Evolutionary conservation across 441 rosid genomes (phyloP).

Genomic region (Populus hybrid): DNA sequence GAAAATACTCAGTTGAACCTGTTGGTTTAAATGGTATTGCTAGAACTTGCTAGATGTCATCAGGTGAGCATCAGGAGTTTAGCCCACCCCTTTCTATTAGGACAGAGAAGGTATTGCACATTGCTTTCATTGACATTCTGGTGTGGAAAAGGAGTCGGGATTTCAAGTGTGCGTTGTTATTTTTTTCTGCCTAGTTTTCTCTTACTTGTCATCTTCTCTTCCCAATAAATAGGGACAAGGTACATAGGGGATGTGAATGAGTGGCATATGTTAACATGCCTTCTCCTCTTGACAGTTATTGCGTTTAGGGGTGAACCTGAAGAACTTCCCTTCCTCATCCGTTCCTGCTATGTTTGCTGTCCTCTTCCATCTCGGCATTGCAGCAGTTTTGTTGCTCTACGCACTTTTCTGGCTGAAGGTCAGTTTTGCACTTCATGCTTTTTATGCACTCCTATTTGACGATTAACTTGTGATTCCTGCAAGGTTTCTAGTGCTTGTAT

Average conservation of each 20-base stretch:
- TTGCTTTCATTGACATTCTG: background rate
- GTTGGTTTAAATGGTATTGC: background rate
- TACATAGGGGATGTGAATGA: background rate
- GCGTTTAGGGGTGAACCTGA: slow-evolving; percentile 70
- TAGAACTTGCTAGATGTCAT: background rate
- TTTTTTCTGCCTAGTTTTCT: background rate
- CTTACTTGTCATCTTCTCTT: background rate
- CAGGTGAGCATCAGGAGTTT: background rate
- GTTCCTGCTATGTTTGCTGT: slow-evolving; percentile 57
- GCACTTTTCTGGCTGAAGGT: slow-evolving; percentile 96
- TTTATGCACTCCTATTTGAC: background rate
- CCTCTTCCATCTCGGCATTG: slow-evolving; percentile 84
- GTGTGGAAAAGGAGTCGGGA: background rate
- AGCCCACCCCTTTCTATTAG: background rate
- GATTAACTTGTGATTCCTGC: background rate
- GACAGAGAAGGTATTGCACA: background rate
- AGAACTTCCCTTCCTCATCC: slow-evolving; percentile 75
- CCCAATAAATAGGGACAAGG: background rate
- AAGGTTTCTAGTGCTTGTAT: background rate
- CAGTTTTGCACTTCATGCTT: slow-evolving; percentile 1
- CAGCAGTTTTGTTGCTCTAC: slow-evolving; percentile 76
- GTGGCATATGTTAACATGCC: background rate
- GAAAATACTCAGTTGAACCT: background rate
- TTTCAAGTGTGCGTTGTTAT: background rate
- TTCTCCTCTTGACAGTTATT: slow-evolving; percentile 42